phyloP scores from a whole-genome alignment of 495 filamentous ascomycete genomes.

The Xanthoparmelia taractica region DNA sequence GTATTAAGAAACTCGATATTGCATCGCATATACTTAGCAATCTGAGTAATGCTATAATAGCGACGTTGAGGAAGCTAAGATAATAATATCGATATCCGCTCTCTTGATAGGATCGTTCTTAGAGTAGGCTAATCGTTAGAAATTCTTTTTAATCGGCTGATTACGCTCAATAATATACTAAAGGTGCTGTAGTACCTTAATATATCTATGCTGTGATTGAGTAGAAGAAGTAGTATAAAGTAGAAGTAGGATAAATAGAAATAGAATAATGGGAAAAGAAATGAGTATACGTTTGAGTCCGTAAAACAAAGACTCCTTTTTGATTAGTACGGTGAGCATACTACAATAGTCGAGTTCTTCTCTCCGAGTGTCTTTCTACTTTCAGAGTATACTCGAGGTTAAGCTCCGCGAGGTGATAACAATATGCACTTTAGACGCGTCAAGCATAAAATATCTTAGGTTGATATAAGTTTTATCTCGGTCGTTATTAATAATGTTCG shows the following conservation, averaged over 20 bases:
- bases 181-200: too few species aligned
- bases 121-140: neutral
- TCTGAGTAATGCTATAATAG: neutral
- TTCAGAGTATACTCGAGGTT: too few species aligned
- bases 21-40: too few species aligned
- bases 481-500: constrained; percentile 4
- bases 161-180: neutral
- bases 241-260: neutral
- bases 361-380: too few species aligned
- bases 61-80: neutral
- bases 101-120: neutral
- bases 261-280: neutral
- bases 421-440: neutral
- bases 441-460: neutral
- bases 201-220: neutral
- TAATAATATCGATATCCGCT: neutral
- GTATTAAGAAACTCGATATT: too few species aligned
- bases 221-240: neutral
- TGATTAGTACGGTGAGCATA: too few species aligned
- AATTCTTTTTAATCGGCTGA: neutral
- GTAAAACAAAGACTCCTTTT: neutral
- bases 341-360: too few species aligned
- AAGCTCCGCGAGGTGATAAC: constrained; percentile 10
- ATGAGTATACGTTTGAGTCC: neutral
- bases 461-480: neutral